Conservation (phyloP, 768 basidiomycete species). For the Suillus clintonianus region DNA sequence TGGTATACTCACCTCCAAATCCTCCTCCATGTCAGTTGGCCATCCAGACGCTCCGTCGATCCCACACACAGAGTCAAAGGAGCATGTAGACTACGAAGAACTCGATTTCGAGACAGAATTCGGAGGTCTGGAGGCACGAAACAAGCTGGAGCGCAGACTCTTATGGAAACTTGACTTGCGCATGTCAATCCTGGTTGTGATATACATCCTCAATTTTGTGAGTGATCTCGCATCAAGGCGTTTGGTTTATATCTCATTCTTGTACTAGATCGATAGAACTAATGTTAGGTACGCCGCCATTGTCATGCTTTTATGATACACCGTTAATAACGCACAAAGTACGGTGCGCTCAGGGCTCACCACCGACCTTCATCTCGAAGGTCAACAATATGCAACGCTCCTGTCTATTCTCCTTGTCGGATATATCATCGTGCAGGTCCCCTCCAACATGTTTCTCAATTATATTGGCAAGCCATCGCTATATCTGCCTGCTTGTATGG, state of each 20-base stretch:
- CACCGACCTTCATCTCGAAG: conserved; percentile 60
- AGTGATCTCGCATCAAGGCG: not conserved
- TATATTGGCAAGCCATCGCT: conserved; percentile 66
- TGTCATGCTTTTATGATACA: not conserved
- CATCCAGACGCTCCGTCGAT: conserved; percentile 1
- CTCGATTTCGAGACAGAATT: conserved; percentile 42
- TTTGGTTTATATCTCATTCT: not conserved
- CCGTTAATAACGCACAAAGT: conserved; percentile 32
- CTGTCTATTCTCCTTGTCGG: conserved; percentile 71
- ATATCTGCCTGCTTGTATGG: conserved; percentile 67
- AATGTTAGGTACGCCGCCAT: conserved; percentile 55
- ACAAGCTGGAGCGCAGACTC: conserved; percentile 51
- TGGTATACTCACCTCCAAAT: not conserved
- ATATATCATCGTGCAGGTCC: conserved; percentile 43
- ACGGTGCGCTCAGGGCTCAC: conserved; percentile 73
- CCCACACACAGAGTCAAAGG: conserved; percentile 10
- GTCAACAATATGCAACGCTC: conserved; percentile 63
- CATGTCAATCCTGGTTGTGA: conserved; percentile 51
- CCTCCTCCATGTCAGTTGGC: conserved; percentile 10
- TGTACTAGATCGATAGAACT: conserved; percentile 62
- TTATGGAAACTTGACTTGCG: conserved; percentile 56
- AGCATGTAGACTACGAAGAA: conserved; percentile 1
- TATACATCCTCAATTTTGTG: conserved; percentile 41
- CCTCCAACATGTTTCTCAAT: conserved; percentile 72
- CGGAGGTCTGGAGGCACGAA: conserved; percentile 46